Evolutionary conservation across 1,284 basidiomycete species (phyloP).

Genomic region (Stereum hirsutum): DNA sequence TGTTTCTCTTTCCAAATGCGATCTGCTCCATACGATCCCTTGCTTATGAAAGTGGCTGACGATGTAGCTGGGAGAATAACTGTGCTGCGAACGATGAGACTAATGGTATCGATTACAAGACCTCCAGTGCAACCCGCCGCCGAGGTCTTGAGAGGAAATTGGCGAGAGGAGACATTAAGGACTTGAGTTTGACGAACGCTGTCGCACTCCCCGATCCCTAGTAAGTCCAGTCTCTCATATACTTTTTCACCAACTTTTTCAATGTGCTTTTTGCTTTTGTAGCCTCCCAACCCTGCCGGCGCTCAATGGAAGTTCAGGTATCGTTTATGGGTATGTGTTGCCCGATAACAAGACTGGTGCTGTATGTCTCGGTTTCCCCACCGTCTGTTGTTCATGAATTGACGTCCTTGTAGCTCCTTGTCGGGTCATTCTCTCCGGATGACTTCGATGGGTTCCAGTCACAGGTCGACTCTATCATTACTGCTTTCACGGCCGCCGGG

Average conservation of each 20-base stretch:
- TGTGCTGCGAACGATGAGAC: conserved; percentile 44
- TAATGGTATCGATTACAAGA: conserved; percentile 39
- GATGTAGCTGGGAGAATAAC: conserved; percentile 46
- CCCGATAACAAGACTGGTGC: conserved; percentile 55
- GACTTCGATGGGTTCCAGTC: conserved; percentile 40
- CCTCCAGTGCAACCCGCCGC: background rate
- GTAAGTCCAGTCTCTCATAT: no score
- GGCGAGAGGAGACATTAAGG: background rate
- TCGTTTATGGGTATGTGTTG: conserved; percentile 53
- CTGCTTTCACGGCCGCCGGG: conserved; percentile 35
- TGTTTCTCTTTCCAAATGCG: conserved; percentile 13
- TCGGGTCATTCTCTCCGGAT: conserved; percentile 46
- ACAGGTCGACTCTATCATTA: conserved; percentile 38
- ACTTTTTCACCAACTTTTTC: no score
- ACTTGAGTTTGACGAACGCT: conserved; percentile 14
- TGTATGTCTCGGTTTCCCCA: no score
- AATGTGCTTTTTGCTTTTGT: no score
- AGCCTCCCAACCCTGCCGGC: conserved; percentile 37
- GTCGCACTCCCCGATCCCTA: conserved; percentile 40
- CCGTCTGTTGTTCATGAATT: no score
- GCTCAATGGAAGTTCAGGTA: conserved; percentile 32
- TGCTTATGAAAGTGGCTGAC: conserved; percentile 1
- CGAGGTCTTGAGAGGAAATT: background rate
- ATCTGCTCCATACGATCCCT: background rate
- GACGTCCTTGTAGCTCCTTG: conserved; percentile 46